Evolutionary conservation across 345 rosid species (phyloP).

Genomic region (Camelina laxa): DNA sequence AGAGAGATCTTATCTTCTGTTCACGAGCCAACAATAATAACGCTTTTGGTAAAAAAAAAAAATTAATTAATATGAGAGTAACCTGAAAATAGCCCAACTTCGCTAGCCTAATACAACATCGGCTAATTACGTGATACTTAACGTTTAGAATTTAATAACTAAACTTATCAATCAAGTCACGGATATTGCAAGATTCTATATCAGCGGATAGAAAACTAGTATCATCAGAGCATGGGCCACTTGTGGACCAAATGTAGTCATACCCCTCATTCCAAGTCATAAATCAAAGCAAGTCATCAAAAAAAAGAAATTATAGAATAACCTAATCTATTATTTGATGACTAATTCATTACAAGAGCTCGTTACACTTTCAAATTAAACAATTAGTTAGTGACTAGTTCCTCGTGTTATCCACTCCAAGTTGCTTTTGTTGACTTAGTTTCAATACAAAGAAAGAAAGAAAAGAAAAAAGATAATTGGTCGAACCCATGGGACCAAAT

Average conservation of each 20-base stretch:
- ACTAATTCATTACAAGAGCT: not conserved
- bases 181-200: conserved; percentile 33
- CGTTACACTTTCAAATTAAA: not conserved
- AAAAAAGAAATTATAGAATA: conserved; percentile 8
- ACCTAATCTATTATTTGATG: not conserved
- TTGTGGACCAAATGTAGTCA: conserved; percentile 31
- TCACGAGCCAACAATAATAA: conserved; percentile 23
- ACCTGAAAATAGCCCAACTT: conserved; percentile 1
- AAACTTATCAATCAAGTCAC: conserved; percentile 19
- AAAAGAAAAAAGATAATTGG: conserved; percentile 7
- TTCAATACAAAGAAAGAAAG: not conserved
- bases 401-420: conserved; percentile 32
- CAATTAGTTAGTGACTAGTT: not conserved
- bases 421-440: conserved; percentile 40
- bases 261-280: conserved; percentile 26
- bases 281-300: conserved; percentile 7
- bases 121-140: not conserved
- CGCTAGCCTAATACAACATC: not conserved
- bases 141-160: not conserved
- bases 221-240: conserved; percentile 18
- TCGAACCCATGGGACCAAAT: conserved; percentile 27
- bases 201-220: not conserved
- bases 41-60: not conserved
- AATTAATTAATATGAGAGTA: not conserved
- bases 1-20: conserved; percentile 27